A percentile compares a stretch with the other conserved stretches of the same genome.
phyloP scores from a whole-genome alignment of 2,329 filamentous ascomycete species.

The Dactylellina leptospora region DNA sequence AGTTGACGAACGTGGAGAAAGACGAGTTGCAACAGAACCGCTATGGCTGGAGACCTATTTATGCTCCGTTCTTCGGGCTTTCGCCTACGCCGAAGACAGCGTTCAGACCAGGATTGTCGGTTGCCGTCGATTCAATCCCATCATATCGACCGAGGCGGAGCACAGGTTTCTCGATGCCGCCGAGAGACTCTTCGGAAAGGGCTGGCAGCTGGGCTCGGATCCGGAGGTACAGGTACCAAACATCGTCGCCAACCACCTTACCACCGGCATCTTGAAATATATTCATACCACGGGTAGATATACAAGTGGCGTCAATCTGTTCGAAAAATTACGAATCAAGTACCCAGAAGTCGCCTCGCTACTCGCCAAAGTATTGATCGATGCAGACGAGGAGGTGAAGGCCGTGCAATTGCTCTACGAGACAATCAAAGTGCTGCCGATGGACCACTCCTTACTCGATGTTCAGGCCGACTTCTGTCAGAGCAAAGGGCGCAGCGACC shows the following conservation, averaged over 20 bases:
- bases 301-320: constrained; percentile 94
- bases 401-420: constrained; percentile 88
- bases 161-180: constrained; percentile 94
- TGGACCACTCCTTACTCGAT: constrained; percentile 97
- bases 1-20: constrained; percentile 94
- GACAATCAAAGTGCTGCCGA: constrained; percentile 86
- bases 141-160: constrained; percentile 97
- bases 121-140: constrained; percentile 95
- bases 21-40: constrained; percentile 83
- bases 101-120: constrained; percentile 96
- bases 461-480: constrained; percentile 92
- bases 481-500: constrained; percentile 83
- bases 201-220: constrained; percentile 94
- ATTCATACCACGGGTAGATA: constrained; percentile 95
- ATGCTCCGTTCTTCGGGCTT: constrained; percentile 91
- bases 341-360: constrained; percentile 95
- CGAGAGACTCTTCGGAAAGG: constrained; percentile 92
- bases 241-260: constrained; percentile 86
- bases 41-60: constrained; percentile 98
- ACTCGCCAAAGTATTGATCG: constrained; percentile 87
- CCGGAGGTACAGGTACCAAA: constrained; percentile 97
- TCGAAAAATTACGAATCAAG: constrained; percentile 89
- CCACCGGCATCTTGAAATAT: constrained; percentile 90
- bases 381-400: constrained; percentile 96
- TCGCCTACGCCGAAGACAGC: constrained; percentile 96